A percentile compares a stretch with the other conserved stretches of the same genome.
Conservation (phyloP, 2,329 filamentous ascomycete species). For the Pezicula rhizophila region DNA sequence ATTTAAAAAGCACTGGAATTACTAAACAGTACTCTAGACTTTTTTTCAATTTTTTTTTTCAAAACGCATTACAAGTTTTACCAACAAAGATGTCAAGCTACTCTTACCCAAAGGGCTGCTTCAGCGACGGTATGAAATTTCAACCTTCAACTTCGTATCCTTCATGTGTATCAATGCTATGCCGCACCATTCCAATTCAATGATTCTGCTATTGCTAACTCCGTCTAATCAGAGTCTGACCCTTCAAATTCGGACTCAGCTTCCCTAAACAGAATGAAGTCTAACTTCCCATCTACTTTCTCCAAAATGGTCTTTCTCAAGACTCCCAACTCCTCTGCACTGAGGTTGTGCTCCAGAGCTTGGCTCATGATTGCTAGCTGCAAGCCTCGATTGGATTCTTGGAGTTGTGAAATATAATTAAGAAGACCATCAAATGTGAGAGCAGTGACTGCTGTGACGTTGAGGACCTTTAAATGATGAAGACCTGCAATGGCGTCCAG, state of each 20-base stretch:
- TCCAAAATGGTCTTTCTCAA: conserved; percentile 23
- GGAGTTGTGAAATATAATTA: conserved; percentile 33
- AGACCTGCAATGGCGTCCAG: conserved; percentile 39
- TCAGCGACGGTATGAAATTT: too few relatives aligned
- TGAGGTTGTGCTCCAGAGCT: conserved; percentile 21
- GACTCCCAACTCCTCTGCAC: conserved; percentile 16
- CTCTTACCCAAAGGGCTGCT: too few relatives aligned
- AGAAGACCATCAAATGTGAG: conserved; percentile 47
- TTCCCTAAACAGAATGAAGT: conserved; percentile 26
- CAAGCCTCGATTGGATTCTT: conserved; percentile 27
- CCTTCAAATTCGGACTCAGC: conserved; percentile 21
- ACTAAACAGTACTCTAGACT: too few relatives aligned
- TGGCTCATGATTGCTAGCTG: conserved; percentile 27
- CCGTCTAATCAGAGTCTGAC: conserved; percentile 21
- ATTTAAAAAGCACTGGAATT: too few relatives aligned
- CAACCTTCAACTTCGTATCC: too few relatives aligned
- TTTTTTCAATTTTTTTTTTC: too few relatives aligned
- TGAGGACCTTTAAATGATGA: conserved; percentile 42
- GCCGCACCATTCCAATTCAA: too few relatives aligned
- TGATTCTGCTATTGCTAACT: too few relatives aligned
- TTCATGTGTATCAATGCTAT: too few relatives aligned
- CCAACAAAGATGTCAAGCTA: too few relatives aligned
- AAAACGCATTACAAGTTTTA: too few relatives aligned
- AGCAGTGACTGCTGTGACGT: conserved; percentile 46
- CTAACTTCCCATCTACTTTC: conserved; percentile 29